A percentile compares a stretch with the other conserved stretches of the same genome.
phyloP scores from a whole-genome alignment of 305 asterid species.

The Plantago coronopus region DNA sequence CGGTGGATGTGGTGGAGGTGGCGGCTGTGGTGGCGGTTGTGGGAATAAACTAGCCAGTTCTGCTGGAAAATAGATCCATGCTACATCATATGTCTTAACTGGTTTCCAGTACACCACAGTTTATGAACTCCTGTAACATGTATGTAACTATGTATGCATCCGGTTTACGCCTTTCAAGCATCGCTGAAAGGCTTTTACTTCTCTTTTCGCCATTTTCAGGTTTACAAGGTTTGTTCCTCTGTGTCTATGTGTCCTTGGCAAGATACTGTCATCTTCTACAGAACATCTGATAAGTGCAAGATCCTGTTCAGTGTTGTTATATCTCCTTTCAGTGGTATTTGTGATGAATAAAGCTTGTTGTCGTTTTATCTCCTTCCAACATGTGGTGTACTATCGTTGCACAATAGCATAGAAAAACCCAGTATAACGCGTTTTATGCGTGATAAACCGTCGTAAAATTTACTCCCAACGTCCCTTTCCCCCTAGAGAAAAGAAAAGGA shows the following conservation, averaged over 20 bases:
- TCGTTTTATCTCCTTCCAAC: too few species aligned
- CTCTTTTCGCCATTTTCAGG: not conserved
- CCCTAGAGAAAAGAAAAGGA: too few species aligned
- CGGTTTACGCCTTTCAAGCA: not conserved
- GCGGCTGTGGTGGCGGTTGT: conserved; percentile 23
- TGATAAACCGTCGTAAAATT: too few species aligned
- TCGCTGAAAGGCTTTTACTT: too few species aligned
- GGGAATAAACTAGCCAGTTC: conserved; percentile 20
- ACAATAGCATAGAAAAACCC: too few species aligned
- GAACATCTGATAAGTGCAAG: conserved; percentile 2
- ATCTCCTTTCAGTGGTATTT: not conserved
- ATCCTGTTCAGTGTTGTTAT: not conserved
- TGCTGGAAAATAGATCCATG: conserved; percentile 20
- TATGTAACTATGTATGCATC: not conserved
- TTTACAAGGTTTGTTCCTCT: not conserved
- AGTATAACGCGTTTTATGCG: too few species aligned
- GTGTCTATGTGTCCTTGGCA: not conserved
- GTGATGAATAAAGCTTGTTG: not conserved
- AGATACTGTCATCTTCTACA: not conserved
- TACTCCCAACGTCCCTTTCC: too few species aligned
- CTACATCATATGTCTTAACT: conserved; percentile 9
- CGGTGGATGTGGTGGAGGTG: conserved; percentile 25
- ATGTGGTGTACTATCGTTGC: too few species aligned
- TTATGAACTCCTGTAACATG: too few species aligned
- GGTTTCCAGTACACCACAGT: too few species aligned